phyloP scores from a whole-genome alignment of 495 filamentous ascomycete species.

The Lepraria neglecta region DNA sequence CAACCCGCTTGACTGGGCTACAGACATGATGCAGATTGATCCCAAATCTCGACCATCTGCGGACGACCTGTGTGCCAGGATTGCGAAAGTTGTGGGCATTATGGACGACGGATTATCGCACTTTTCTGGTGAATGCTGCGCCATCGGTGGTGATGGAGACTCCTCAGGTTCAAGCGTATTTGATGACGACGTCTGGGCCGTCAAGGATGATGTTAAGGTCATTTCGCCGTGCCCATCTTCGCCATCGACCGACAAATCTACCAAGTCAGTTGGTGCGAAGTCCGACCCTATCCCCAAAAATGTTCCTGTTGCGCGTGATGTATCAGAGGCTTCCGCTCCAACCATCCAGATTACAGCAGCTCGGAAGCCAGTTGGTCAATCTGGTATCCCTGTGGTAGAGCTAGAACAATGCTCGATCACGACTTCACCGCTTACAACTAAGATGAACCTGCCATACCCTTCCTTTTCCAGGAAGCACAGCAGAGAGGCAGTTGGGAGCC shows the following conservation, averaged over 20 bases:
- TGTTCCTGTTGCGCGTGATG: not conserved
- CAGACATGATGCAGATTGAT: slow-evolving; percentile 14
- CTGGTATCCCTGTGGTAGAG: not conserved
- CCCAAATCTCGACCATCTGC: slow-evolving; percentile 18
- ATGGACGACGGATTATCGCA: not conserved
- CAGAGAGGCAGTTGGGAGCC: slow-evolving; percentile 65
- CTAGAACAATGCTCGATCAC: not conserved
- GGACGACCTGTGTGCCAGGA: not conserved
- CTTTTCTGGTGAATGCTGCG: not conserved
- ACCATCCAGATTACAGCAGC: not conserved
- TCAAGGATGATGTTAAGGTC: not conserved
- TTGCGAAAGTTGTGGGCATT: not conserved
- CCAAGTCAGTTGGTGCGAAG: not conserved
- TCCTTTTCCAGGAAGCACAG: slow-evolving; percentile 82
- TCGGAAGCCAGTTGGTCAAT: not conserved
- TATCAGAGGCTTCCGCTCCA: not conserved
- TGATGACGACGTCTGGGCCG: not conserved
- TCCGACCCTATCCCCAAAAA: not conserved
- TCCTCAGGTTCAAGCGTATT: not conserved
- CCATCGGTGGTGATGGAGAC: not conserved
- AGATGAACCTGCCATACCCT: slow-evolving; percentile 69
- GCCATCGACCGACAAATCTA: slow-evolving; percentile 26
- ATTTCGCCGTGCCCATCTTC: not conserved
- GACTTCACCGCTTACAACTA: slow-evolving; percentile 45
- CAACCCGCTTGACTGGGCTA: slow-evolving; percentile 20